Base-by-base conservation (phyloP, 2,329 filamentous ascomycete species). In the Aureobasidium melanogenum region DNA sequence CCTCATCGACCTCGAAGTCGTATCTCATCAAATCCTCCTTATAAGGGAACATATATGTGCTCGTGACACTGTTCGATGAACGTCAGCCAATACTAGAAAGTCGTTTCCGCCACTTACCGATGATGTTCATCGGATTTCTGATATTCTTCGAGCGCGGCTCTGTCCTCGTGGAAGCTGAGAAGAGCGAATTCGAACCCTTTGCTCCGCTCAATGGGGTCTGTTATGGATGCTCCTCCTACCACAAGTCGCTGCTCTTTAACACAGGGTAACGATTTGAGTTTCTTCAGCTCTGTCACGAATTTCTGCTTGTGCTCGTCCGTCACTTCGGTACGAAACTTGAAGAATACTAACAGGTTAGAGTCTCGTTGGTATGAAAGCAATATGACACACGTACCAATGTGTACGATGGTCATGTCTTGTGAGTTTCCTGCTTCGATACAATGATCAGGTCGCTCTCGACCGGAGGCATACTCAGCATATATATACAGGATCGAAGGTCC, bases 111-210 rank as follows among this genome's bases (percentile, higher is more conserved):
- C 1, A 62, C 69, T 62, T 67, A 79, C 79, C 74, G 70, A 58
- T 80, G 75, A 65, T 84, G 81, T 62, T 84, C 80, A 3, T 73
- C 70, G 55, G 79, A 82, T 1, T 77, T 77, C 60, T 83, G 81
- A 57, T 84, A 84, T 48, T 75, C 76, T 1, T 72, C 76, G 61
- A 84, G 64, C 0, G 80, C 81, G 8, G 70, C 70, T 6, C 66
- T 68, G 24, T 80, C 70, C 5, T 75, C 66, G 51, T 83, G 82
- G 22, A 78, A 82, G 71, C 81, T 83, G 39, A 84, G 58, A 0
- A 83, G 69, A 0, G 79, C 77, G 61, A 77, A 77, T 12, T 84
- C 73, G 51, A 76, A 83, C 0, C 80, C 80, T 63, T 83, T 81
- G 68, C 80, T 83, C 19, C 76, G 72, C 36, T 79, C 78, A 9